Evolutionary conservation across 2,329 filamentous ascomycete genomes (phyloP).

Genomic region (Orbilia ellipsospora): DNA sequence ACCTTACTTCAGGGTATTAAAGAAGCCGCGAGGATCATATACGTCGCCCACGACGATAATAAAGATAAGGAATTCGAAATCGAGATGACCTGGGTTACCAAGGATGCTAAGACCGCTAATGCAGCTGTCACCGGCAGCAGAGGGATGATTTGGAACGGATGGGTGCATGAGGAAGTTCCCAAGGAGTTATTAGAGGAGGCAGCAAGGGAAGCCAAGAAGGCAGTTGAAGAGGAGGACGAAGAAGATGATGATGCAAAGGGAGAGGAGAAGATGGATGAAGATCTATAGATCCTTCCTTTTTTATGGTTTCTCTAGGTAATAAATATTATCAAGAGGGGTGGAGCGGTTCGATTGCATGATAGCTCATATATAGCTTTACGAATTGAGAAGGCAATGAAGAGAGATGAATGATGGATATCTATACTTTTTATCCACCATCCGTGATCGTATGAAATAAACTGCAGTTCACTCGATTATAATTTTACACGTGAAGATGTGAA

Average conservation of each 20-base stretch:
- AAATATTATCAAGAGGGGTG: too few species aligned
- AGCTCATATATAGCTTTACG: too few species aligned
- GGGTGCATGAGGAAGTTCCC: constrained; percentile 91
- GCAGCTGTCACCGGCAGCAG: constrained; percentile 48
- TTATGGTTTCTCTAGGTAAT: too few species aligned
- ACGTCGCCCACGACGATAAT: constrained; percentile 96
- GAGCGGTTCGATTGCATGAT: too few species aligned
- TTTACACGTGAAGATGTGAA: too few species aligned
- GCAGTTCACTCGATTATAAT: too few species aligned
- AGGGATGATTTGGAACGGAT: constrained; percentile 68
- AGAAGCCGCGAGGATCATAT: constrained; percentile 96
- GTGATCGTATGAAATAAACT: background rate
- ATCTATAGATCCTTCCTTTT: constrained; percentile 59
- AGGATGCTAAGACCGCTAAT: constrained; percentile 78
- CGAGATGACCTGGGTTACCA: constrained; percentile 98
- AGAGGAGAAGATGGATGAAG: constrained; percentile 84
- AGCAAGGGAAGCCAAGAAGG: constrained; percentile 89
- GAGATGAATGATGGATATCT: background rate
- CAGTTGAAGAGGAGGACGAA: constrained; percentile 85
- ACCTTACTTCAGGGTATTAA: constrained; percentile 89
- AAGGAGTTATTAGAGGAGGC: constrained; percentile 91
- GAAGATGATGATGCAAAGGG: constrained; percentile 74
- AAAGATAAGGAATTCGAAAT: constrained; percentile 99
- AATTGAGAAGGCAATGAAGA: background rate
- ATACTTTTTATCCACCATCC: background rate